A percentile compares a stretch with the other conserved stretches of the same genome.
Conservation (phyloP, 495 filamentous ascomycete species). For the Daldinia bambusicola region DNA sequence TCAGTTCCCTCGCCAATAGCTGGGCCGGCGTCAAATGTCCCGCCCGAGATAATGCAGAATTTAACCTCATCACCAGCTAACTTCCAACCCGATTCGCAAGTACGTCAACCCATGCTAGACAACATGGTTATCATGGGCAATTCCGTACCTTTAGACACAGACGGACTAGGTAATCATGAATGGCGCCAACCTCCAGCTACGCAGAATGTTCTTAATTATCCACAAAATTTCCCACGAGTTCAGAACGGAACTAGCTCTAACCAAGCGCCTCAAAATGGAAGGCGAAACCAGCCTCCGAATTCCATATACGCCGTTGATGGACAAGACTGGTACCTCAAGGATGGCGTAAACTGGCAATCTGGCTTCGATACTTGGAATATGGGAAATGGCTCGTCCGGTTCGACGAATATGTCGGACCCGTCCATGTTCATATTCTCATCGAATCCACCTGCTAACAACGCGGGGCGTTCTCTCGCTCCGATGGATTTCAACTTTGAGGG, state of each 20-base stretch:
- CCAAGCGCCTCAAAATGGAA: conserved; percentile 24
- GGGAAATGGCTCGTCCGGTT: conserved; percentile 21
- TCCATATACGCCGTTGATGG: conserved; percentile 56
- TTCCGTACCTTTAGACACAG: conserved; percentile 24
- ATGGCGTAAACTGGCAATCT: conserved; percentile 61
- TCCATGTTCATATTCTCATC: conserved; percentile 45
- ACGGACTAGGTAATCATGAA: conserved; percentile 16
- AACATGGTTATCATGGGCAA: conserved; percentile 37
- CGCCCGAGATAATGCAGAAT: conserved; percentile 43
- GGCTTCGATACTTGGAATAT: conserved; percentile 57
- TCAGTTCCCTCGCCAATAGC: conserved; percentile 41
- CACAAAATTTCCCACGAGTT: conserved; percentile 20
- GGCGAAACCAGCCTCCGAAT: conserved; percentile 41
- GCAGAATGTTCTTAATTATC: conserved; percentile 27
- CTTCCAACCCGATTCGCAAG: conserved; percentile 33
- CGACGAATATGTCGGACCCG: conserved; percentile 34
- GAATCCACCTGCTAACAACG: conserved; percentile 32
- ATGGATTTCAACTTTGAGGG: conserved; percentile 45
- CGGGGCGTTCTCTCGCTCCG: conserved; percentile 27
- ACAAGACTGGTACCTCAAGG: conserved; percentile 63
- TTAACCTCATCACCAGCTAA: conserved; percentile 33
- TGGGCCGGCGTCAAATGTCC: conserved; percentile 30
- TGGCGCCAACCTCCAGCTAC: conserved; percentile 28
- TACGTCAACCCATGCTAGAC: conserved; percentile 28
- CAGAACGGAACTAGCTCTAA: conserved; percentile 27